A percentile compares a stretch with the other conserved stretches of the same genome.
Evolutionary conservation across 2,329 filamentous ascomycete species (phyloP).

Genomic region (Nemania serpens): DNA sequence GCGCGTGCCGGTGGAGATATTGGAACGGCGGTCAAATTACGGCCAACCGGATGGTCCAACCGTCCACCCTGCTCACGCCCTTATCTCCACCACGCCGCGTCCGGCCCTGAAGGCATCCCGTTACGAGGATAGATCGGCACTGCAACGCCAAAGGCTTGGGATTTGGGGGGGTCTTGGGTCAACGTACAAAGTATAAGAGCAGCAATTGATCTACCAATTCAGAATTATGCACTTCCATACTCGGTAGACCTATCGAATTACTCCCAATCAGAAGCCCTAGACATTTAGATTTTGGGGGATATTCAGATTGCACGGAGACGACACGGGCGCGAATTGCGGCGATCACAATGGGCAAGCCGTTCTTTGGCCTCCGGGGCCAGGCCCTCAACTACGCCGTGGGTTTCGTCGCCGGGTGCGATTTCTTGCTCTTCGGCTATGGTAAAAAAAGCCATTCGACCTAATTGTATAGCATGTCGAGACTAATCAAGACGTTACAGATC

Average conservation of each 20-base stretch:
- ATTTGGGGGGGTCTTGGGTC: not conserved
- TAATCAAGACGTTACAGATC: constrained; percentile 52
- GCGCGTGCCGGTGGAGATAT: constrained; percentile 19
- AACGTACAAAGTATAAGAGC: constrained; percentile 11
- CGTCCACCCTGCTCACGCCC: constrained; percentile 17
- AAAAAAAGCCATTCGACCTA: constrained; percentile 15
- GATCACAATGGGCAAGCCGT: constrained; percentile 46
- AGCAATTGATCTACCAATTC: constrained; percentile 4
- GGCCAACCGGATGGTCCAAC: constrained; percentile 14
- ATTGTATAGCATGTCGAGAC: not conserved
- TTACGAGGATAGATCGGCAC: constrained; percentile 14
- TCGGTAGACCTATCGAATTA: not conserved
- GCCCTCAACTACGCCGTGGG: constrained; percentile 71
- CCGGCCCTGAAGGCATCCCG: constrained; percentile 1
- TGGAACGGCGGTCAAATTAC: constrained; percentile 16
- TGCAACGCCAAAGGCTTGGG: not conserved
- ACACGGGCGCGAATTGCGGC: too few species aligned
- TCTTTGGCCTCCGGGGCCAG: constrained; percentile 68
- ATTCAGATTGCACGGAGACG: not conserved
- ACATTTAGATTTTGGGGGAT: not conserved
- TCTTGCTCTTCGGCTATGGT: constrained; percentile 66
- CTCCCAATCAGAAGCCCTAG: not conserved
- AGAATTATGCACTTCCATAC: not conserved
- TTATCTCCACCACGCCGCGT: constrained; percentile 18
- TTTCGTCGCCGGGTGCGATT: constrained; percentile 73